Evolutionary conservation across 2,329 filamentous ascomycete genomes (phyloP), one percentile per base, ranked within the genome.

Genomic region (Stemphylium vesicarium): DNA sequence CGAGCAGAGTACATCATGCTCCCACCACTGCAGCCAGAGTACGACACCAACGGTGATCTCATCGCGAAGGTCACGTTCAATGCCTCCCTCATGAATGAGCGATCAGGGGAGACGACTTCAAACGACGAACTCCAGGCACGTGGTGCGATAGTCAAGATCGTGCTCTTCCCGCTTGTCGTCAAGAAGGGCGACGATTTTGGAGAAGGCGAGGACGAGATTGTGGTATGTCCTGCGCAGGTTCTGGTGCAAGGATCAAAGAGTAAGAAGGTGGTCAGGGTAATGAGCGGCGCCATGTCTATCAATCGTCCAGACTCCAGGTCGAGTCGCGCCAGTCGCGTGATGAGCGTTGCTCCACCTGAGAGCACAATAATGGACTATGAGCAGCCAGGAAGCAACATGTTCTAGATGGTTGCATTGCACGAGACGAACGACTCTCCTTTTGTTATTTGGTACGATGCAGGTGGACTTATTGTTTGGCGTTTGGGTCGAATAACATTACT

Each of bases 1-100:
- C 88, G 92, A 56, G 92, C 95, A 33, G 95, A 98, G 79, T 99
- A 96, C 80, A 95, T 96, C 81, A 99, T 99, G 94, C 87, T 98
- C 15, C 94, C 95, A 24, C 95, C 95, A 4, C 82, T 96, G 51
- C 91, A 95, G 75, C 95, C 95, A 18, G 92, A 97, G 75, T 98
- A 96, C 77, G 93, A 98, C 76, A 89, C 88, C 66, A 92, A 95
- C 60, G 95, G 95, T 65, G 94, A 98, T 70, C 85, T 99, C 8
- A 84, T 88, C 13, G 89, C 91, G 50, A 94, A 93, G 52, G 91
- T 98, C 9, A 84, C 87, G 56, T 99, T 99, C 85, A 96, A 96
- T 70, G 90, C 94, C 1, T 85, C 89, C 29, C 85, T 96, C 69
- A 98, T 99, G 94, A 96, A 95, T 70, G 94, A 97, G 79, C 89